Evolutionary conservation across 2,329 filamentous ascomycete species (phyloP).

Genomic region (Blastomyces emzantsi): DNA sequence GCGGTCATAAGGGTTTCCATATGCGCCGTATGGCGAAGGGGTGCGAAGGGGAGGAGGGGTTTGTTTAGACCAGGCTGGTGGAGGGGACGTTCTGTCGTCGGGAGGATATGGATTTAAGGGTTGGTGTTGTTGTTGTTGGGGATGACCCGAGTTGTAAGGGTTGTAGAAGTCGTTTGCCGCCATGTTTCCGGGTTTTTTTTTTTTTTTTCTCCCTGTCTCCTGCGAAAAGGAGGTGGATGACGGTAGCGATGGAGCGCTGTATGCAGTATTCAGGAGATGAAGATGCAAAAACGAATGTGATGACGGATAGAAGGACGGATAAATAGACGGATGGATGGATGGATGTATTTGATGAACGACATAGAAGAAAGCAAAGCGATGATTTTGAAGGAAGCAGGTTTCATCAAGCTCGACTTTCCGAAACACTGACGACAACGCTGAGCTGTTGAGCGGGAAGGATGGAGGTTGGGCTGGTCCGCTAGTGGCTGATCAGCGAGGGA

Average conservation of each 20-base stretch:
- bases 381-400: neutral
- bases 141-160: conserved; percentile 6
- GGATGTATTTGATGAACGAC: neutral
- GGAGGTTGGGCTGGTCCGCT: neutral
- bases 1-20: conserved; percentile 33
- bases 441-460: neutral
- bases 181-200: conserved; percentile 26
- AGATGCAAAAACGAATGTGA: neutral
- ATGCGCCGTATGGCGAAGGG: conserved; percentile 36
- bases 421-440: neutral
- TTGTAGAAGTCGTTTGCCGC: conserved; percentile 33
- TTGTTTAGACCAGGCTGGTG: conserved; percentile 9
- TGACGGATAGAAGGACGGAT: neutral
- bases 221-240: neutral
- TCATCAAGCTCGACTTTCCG: neutral
- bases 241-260: neutral
- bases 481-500: neutral
- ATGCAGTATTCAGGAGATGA: neutral
- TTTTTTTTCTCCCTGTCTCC: neutral
- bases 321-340: neutral
- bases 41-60: conserved; percentile 8
- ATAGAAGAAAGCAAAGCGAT: neutral
- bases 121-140: neutral
- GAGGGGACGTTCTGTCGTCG: conserved; percentile 7
- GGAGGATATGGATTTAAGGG: conserved; percentile 1